Base-by-base conservation (phyloP, 192 early-diverging fungal genomes). In the Endogone sp. region DNA sequence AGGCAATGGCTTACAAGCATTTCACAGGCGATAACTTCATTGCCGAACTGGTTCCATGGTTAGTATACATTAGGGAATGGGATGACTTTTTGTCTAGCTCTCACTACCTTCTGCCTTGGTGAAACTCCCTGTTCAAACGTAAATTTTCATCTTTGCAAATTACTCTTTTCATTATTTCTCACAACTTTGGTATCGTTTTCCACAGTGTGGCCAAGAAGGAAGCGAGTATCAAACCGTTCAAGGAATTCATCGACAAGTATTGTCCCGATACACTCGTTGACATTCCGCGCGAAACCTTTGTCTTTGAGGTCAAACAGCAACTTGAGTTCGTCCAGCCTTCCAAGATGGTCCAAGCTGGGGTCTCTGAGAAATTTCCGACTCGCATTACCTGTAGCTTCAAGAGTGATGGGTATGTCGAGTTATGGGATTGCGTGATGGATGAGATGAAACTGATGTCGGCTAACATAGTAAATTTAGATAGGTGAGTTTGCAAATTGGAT, bases 351-450 rank as follows among this genome's bases (percentile, higher is more conserved):
- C 62, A 3, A 21, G 60, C 37, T 68, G 67, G 28, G 67, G 44
- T 3, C 64, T 31, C 65, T 8, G 9, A 6, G 37, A 67, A 54
- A 67, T 74, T 64, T 54, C 49, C 13, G 10, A 78, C 76, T 0
- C 37, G 49, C 2, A 13, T 73, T 4, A 70, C 63, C 3, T 62
- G 59, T 3, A 66, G 49, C 13, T 79, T 79, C 29, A 79, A 66
- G 4, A 31, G 44, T 0, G 77, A 81, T 9, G 78, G 71, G 11
- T 67, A 76, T 26, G 55, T 69, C 44, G 67, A 63, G 16, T 32
- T 79, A 49, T 82, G 81, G 81, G 74, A 71, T 30, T 75, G 71
- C 4, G 29, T 79, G n/a, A 74, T 70, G 0, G 29, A 79, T 30
- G 66, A 66, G 16, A 56, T 69, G 8, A 63, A 73, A 13, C 16